phyloP scores from a whole-genome alignment of 2,329 filamentous ascomycete species.

The Coleophoma eucalyptorum region DNA sequence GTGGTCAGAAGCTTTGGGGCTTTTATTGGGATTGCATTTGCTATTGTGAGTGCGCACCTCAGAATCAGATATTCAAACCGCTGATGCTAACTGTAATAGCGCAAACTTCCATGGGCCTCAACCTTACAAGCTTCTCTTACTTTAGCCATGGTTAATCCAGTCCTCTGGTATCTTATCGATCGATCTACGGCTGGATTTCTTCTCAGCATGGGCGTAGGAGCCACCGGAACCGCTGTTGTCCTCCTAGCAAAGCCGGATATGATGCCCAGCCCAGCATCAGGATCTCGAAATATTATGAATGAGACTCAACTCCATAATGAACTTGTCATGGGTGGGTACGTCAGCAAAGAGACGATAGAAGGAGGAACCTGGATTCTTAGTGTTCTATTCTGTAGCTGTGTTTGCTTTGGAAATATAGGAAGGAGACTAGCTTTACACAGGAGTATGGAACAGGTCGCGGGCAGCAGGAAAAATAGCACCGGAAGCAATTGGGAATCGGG shows the following conservation, averaged over 20 bases:
- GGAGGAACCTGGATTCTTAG: conserved; percentile 86
- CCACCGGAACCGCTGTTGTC: conserved; percentile 70
- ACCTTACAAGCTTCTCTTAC: conserved; percentile 90
- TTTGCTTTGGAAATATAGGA: conserved; percentile 96
- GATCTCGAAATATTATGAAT: conserved; percentile 7
- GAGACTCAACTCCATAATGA: conserved; percentile 10
- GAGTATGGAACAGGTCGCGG: background rate
- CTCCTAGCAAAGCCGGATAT: conserved; percentile 75
- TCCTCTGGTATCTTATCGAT: conserved; percentile 95
- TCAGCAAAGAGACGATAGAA: conserved; percentile 61
- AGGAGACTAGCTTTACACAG: conserved; percentile 56
- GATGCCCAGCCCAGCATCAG: conserved; percentile 60
- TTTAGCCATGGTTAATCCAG: conserved; percentile 85
- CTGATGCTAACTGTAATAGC: conserved; percentile 43
- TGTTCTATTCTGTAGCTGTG: conserved; percentile 89
- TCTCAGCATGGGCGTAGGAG: conserved; percentile 69
- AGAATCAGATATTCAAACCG: conserved; percentile 3
- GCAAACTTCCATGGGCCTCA: conserved; percentile 88
- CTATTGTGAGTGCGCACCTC: conserved; percentile 63
- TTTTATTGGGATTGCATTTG: conserved; percentile 71
- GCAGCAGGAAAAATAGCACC: background rate
- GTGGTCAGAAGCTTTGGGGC: conserved; percentile 66
- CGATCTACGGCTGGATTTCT: conserved; percentile 81
- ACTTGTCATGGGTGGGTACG: conserved; percentile 43
- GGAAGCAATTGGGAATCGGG: too few species aligned